Conservation (phyloP, 257 asterid genomes). For the Handroanthus guayacan region DNA sequence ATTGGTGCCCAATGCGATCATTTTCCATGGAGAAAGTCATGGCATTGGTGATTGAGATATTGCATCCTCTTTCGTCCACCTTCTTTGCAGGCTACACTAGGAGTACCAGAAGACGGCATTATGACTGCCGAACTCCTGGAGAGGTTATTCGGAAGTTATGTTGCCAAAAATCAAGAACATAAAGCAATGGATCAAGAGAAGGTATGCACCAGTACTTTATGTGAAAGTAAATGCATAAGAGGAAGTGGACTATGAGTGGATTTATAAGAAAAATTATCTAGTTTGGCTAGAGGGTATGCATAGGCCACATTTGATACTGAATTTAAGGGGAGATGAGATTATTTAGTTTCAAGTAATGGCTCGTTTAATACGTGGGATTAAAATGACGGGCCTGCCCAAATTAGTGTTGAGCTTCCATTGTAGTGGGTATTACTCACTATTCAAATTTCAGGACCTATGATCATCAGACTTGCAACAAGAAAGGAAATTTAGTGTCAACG, state of each 20-base stretch:
- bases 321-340: too few relatives aligned
- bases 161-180: constrained; percentile 36
- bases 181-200: constrained; percentile 39
- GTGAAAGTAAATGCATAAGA: background rate
- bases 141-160: constrained; percentile 50
- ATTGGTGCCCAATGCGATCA: background rate
- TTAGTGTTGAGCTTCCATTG: too few relatives aligned
- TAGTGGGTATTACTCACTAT: too few relatives aligned
- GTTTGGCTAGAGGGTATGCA: too few relatives aligned
- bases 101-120: constrained; percentile 77
- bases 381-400: too few relatives aligned
- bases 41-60: constrained; percentile 22
- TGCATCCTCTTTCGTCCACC: constrained; percentile 13
- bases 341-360: too few relatives aligned
- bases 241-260: background rate
- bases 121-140: constrained; percentile 85
- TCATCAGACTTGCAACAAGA: too few relatives aligned
- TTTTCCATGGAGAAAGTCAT: constrained; percentile 14
- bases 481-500: too few relatives aligned
- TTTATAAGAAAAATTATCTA: too few relatives aligned
- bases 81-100: constrained; percentile 68
- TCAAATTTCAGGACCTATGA: too few relatives aligned
- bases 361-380: too few relatives aligned
- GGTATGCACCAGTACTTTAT: constrained; percentile 37
- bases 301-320: too few relatives aligned